A percentile compares a stretch with the other conserved stretches of the same genome.
Evolutionary conservation across 202 grass and related monocot genomes (phyloP).

Genomic region (Saccharum hybrid): DNA sequence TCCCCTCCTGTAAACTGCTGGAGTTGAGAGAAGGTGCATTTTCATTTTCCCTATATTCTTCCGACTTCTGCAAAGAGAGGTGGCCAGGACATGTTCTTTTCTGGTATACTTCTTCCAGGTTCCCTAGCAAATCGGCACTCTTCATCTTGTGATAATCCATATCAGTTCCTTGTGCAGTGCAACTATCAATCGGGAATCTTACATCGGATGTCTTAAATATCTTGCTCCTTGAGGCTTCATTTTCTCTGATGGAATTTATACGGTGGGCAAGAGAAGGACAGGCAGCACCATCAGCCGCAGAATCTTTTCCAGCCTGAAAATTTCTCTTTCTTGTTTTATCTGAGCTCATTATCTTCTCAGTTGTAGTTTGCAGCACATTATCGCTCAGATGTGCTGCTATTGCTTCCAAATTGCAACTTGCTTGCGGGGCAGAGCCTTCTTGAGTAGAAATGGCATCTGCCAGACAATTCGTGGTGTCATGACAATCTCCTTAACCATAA

Average conservation of each 20-base stretch:
- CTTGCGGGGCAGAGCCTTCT: constrained; percentile 12
- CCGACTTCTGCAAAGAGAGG: constrained; percentile 2
- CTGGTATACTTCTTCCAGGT: constrained; percentile 15
- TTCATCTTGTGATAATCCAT: constrained; percentile 35
- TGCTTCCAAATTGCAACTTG: constrained; percentile 7
- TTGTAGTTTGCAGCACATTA: constrained; percentile 1
- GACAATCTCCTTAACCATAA: constrained; percentile 8
- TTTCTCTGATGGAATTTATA: constrained; percentile 32
- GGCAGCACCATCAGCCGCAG: neutral
- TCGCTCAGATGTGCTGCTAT: neutral
- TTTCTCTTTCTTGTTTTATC: constrained; percentile 28
- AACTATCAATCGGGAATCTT: neutral
- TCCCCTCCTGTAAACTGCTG: constrained; percentile 34
- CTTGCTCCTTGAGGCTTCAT: constrained; percentile 32
- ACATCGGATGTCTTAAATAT: constrained; percentile 14
- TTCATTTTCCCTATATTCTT: constrained; percentile 30
- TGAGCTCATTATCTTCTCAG: constrained; percentile 25
- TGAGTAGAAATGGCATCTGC: neutral
- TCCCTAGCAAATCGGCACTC: neutral
- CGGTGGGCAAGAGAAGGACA: neutral
- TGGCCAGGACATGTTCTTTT: neutral
- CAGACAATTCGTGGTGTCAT: constrained; percentile 4
- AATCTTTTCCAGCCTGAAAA: constrained; percentile 37
- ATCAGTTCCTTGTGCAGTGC: constrained; percentile 9
- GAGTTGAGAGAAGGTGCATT: constrained; percentile 31